phyloP scores from a whole-genome alignment of 2,329 filamentous ascomycete genomes.

The Aspergillus cejpii region DNA sequence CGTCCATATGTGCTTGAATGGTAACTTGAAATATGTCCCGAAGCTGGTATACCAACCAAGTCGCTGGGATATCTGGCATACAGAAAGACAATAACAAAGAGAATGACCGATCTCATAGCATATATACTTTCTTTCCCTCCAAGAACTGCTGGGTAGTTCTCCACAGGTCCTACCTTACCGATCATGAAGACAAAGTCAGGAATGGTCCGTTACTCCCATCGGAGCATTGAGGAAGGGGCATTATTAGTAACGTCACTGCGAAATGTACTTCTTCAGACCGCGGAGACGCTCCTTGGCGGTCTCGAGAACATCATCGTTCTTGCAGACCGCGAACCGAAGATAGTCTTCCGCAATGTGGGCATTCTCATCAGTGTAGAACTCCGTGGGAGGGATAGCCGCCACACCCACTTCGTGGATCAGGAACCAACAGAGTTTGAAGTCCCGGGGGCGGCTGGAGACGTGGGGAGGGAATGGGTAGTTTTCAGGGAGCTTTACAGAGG shows the following conservation, averaged over 20 bases:
- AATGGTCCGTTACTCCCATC: neutral
- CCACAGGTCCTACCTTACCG: neutral
- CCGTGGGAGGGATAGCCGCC: constrained; percentile 89
- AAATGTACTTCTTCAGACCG: constrained; percentile 65
- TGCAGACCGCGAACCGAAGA: constrained; percentile 92
- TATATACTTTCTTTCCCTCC: neutral
- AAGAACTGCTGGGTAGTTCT: neutral
- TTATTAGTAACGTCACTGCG: constrained; percentile 17
- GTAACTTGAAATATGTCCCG: neutral
- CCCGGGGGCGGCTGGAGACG: constrained; percentile 75
- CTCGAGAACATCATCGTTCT: constrained; percentile 79
- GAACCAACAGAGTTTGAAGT: constrained; percentile 96
- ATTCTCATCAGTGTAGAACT: constrained; percentile 88
- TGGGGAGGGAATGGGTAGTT: constrained; percentile 85
- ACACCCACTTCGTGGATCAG: constrained; percentile 94
- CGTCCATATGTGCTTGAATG: neutral
- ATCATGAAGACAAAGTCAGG: neutral
- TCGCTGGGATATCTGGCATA: neutral
- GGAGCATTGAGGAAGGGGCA: constrained; percentile 2
- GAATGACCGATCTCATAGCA: neutral
- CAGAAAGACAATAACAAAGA: neutral
- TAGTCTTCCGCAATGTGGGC: constrained; percentile 85
- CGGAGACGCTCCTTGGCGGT: constrained; percentile 68
- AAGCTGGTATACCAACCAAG: neutral
- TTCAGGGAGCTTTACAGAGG: constrained; percentile 73